Base-by-base conservation (phyloP, 208 protist genomes). In the Balamuthia mandrillaris region DNA sequence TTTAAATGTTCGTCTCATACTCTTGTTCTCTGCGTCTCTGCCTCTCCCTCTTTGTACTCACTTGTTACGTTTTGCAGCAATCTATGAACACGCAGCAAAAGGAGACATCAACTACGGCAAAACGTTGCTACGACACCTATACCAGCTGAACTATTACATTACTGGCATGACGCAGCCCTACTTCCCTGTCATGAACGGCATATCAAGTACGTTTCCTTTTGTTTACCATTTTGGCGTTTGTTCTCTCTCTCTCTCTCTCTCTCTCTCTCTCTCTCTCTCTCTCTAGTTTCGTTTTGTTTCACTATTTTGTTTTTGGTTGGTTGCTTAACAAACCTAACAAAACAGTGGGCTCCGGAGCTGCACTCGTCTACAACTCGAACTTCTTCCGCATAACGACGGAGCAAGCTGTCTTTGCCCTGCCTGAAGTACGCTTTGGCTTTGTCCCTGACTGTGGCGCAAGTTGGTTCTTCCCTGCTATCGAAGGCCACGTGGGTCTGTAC, bases 91-190 rank as follows among this genome's bases (percentile, higher is more conserved):
- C 5, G 44, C 54, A 24, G 24, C 31, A 24, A 33, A 12, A 24
- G 68, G 68, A n/a, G 54, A 78, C 31, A n/a, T 27, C 42, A 45
- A 78, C 14, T 56, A 31, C 42, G 29, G 31, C 9, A 78, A 56
- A 45, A 78, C 68, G 9, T 78, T 56, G 42, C 54, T 78, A 16
- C 10, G 18, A 31, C 42, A 78, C 18, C 68, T 78, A 21, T 78
- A 78, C 5, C 68, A 78, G 68, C 68, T 78, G 24, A 56, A 56
- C 47, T 78, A 56, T 33, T 78, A 78, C 47, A 78, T 78, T 33
- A 78, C 47, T 45, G 35, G 29, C 0, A 27, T 78, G 16, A 33
- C 47, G 16, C 47, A 78, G 42, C 68, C 68, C 33, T 78, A 56
- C 47, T 33, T 78, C 42, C 68, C 68, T 18, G 33, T 78, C 41